phyloP scores from a whole-genome alignment of 1,139 yeast genomes.

The Candida dubliniensis region DNA sequence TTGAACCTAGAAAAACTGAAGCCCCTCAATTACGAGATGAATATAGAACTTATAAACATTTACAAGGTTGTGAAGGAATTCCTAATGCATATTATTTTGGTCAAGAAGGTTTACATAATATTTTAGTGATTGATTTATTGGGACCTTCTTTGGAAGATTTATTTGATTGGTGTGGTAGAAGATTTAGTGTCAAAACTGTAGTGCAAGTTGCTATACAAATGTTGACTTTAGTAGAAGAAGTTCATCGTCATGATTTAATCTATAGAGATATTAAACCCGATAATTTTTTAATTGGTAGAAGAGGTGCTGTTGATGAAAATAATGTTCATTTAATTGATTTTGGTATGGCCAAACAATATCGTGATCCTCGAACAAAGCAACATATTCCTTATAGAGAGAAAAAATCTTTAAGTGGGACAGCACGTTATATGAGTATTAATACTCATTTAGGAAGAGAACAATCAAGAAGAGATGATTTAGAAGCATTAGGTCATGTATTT shows the following conservation, averaged over 20 bases:
- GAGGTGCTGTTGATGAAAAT: slow-evolving; percentile 51
- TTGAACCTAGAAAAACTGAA: slow-evolving; percentile 92
- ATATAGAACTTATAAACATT: slow-evolving; percentile 85
- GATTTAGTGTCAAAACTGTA: slow-evolving; percentile 83
- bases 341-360: slow-evolving; percentile 97
- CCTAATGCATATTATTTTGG: slow-evolving; percentile 97
- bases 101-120: slow-evolving; percentile 95
- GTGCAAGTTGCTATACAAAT: slow-evolving; percentile 90
- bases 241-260: slow-evolving; percentile 86
- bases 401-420: slow-evolving; percentile 93
- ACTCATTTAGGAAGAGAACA: slow-evolving; percentile 98
- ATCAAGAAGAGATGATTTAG: slow-evolving; percentile 92
- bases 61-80: slow-evolving; percentile 78
- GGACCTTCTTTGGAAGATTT: slow-evolving; percentile 96
- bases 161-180: slow-evolving; percentile 97
- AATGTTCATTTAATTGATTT: slow-evolving; percentile 74
- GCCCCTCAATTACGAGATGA: slow-evolving; percentile 97
- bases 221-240: slow-evolving; percentile 82
- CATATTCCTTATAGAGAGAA: slow-evolving; percentile 97
- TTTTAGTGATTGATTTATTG: slow-evolving; percentile 85
- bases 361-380: slow-evolving; percentile 92
- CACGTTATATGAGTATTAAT: slow-evolving; percentile 95
- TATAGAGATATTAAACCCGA: slow-evolving; percentile 97
- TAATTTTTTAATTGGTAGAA: slow-evolving; percentile 82
- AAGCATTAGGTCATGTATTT: slow-evolving; percentile 93